Evolutionary conservation across 129 eudicot species (phyloP), one percentile per base, ranked within the genome.

Genomic region (Mikania micrantha): DNA sequence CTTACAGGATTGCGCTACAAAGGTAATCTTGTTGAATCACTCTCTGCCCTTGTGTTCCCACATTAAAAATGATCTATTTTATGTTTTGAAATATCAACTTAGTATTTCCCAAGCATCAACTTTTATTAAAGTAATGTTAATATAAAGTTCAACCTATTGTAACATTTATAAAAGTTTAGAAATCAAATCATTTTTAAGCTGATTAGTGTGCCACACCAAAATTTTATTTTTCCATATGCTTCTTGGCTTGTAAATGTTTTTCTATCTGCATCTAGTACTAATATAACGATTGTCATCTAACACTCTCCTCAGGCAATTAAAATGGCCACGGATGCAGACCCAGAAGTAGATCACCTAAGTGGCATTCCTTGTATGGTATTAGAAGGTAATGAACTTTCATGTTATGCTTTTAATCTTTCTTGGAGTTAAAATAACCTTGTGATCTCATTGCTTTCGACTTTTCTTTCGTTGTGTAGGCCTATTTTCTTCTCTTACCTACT

Each of bases 291-390:
- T 77, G 28, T 39, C 4, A 66, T 72, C 17, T 63, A n/a, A 65
- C 75, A 32, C 45, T 31, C 28, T 54, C 17, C 45, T 15, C 70
- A 93, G 98, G 98, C 96, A 52, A 86, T 93, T 39, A 80, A 39
- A 79, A 83, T 75, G 79, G 95, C 96, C 69, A 79, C 96, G 62
- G 96, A 92, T 29, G 87, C 96, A 45, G 95, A 84, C 69, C 84
- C 62, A 28, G 92, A 69, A 27, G 70, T 49, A 54, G 79, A 80
- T 66, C 78, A 79, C 75, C 71, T 89, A 74, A 84, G 77, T 83
- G 96, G 95, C 77, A 65, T 84, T 82, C 77, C 88, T 48, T 76
- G 86, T 40, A 79, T 64, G 20, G 64, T 79, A 71, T 73, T 89
- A 64, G 96, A 93, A 89, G 96, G 99, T 86, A 71, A 1, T 31